Percentiles rank a stretch among this genome's conserved stretches.
These are phyloP conservation scores for Saprolegnia parasitica DNA, from an alignment of 352 stramenopile species.

Conservation along the genomic window DNA sequence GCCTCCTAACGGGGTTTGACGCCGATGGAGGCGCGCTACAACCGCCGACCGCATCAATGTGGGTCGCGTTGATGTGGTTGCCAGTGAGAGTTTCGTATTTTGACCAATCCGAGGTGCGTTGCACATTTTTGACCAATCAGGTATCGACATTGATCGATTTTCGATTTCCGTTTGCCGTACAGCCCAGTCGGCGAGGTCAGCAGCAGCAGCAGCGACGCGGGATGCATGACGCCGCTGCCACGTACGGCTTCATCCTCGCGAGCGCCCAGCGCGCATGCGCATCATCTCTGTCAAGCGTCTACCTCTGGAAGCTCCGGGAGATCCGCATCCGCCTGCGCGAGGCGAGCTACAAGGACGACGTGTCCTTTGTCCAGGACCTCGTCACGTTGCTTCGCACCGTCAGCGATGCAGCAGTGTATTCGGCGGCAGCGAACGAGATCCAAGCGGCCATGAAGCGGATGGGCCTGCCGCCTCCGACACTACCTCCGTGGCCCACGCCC, in stretches of 20 bases:
- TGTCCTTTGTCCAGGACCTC: constrained; percentile 18
- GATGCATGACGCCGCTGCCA: neutral
- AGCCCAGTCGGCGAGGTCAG: too few relatives aligned
- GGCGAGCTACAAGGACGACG: constrained; percentile 10
- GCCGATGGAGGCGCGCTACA: too few relatives aligned
- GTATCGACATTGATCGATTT: too few relatives aligned
- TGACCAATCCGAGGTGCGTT: too few relatives aligned
- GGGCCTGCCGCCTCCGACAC: constrained; percentile 5
- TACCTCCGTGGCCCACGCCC: too few relatives aligned
- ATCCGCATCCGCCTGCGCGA: constrained; percentile 10
- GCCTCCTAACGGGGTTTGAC: too few relatives aligned
- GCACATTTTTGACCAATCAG: too few relatives aligned
- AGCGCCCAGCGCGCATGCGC: neutral
- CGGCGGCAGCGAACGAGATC: neutral
- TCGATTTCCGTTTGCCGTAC: too few relatives aligned
- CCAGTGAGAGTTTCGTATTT: too few relatives aligned
- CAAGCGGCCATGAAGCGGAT: neutral
- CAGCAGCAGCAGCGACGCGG: too few relatives aligned
- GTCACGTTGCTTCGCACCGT: constrained; percentile 6
- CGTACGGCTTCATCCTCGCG: constrained; percentile 6
- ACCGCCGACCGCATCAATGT: too few relatives aligned
- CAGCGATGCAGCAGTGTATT: neutral
- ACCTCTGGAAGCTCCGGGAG: constrained; percentile 20
- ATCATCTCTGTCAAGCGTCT: neutral
- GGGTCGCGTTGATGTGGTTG: too few relatives aligned